phyloP scores from a whole-genome alignment of 805 yeast species.

The Starmerella khaoyaiensis region DNA sequence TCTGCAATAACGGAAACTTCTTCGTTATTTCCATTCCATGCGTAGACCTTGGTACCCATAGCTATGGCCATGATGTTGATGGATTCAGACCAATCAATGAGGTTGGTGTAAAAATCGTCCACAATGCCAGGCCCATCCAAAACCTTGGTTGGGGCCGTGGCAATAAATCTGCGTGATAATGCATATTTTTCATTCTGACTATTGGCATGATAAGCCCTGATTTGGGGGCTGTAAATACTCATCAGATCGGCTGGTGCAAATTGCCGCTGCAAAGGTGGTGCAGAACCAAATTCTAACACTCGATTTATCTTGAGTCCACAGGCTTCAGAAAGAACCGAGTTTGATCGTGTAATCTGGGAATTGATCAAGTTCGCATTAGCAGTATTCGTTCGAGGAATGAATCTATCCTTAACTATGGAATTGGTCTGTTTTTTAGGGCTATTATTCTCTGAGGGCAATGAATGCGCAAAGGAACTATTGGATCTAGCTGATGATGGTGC shows the following conservation, averaged over 20 bases:
- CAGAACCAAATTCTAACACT: slow-evolving; percentile 75
- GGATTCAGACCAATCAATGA: slow-evolving; percentile 74
- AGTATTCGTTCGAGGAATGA: slow-evolving; percentile 9
- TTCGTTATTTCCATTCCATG: slow-evolving; percentile 85
- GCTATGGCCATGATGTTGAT: slow-evolving; percentile 74
- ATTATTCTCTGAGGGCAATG: slow-evolving; percentile 5
- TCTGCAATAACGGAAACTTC: slow-evolving; percentile 48
- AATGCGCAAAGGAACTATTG: too few species aligned
- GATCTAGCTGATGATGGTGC: too few species aligned
- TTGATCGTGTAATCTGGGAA: slow-evolving; percentile 2
- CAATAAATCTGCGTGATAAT: slow-evolving; percentile 42
- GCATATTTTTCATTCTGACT: too few species aligned
- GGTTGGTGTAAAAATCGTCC: slow-evolving; percentile 82
- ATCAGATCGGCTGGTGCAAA: slow-evolving; percentile 12
- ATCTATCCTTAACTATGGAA: slow-evolving; percentile 1
- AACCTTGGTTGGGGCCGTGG: slow-evolving; percentile 82
- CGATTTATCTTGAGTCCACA: slow-evolving; percentile 80
- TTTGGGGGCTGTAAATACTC: slow-evolving; percentile 15
- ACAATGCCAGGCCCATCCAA: slow-evolving; percentile 91
- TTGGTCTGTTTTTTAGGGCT: slow-evolving; percentile 5
- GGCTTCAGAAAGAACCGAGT: slow-evolving; percentile 55
- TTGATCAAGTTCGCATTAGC: background rate
- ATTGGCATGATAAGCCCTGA: slow-evolving; percentile 18
- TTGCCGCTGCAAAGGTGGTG: slow-evolving; percentile 39
- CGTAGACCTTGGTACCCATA: slow-evolving; percentile 65